Base-by-base conservation (phyloP, 169 alveolate species). In the Plasmodium gonderi region DNA sequence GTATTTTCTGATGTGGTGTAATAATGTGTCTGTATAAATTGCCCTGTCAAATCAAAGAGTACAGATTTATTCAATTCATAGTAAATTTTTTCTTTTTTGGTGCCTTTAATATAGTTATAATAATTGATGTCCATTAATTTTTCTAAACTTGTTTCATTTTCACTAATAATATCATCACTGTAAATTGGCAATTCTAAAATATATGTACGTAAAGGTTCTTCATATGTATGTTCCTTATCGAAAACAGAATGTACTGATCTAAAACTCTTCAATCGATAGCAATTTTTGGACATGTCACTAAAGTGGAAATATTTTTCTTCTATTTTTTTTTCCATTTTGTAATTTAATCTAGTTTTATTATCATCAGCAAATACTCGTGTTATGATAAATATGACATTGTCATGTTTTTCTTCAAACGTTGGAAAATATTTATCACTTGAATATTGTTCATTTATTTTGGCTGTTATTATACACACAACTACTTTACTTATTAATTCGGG, bases 261-360 rank as follows among this genome's bases (percentile, higher is more conserved):
- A 79, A 96, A 96, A 94, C 97, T 95, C 90, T 96, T 97, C 96
- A 96, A 92, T 33, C 98, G 75, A 95, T 96, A 95, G 20, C 94
- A 91, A 38, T 96, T 95, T 54, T 92, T 85, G 11, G 90, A 91
- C 87, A 74, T 79, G 45, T 95, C 96, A 40, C 85, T 80, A 38
- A 96, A 85, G 65, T 94, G 92, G 81, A 96, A 87, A 79, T 92
- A 96, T 51, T 95, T 69, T 74, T 72, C 79, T 91, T 96, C 98
- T 17, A 96, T 87, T 44, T 83, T 76, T 44, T 94, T 96, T 81
- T 96, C 98, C 78, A 96, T 96, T 51, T 79, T 78, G 79, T 96
- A 96, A 82, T 95, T 96, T 87, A 95, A 96, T 14, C 97, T 82
- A 0, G 96, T 83, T 64, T 92, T 95, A 60, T 96, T 91, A 79